Base-by-base conservation (phyloP, 345 rosid genomes). In the Bruguiera gymnorhiza region DNA sequence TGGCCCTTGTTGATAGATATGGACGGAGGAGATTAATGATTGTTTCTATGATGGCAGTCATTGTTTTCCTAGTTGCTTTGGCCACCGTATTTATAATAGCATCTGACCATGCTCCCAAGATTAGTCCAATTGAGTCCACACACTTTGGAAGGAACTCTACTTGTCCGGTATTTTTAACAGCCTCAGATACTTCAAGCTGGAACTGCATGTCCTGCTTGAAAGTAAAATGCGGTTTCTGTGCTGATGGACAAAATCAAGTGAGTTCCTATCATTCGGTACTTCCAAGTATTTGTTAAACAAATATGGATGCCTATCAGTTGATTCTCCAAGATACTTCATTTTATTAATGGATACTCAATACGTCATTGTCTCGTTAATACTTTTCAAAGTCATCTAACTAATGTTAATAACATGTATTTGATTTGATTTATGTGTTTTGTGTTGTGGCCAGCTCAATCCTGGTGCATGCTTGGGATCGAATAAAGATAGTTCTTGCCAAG, bases 1-100 rank as follows among this genome's bases (percentile, higher is more conserved):
- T 95, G 96, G 54, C 67, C 69, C 83, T 87, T 67, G 97, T 95
- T 6, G 97, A 92, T 63, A 76, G 91, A 58, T 88, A 85, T 20
- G 99, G 99, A 18, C 84, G 99, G 80, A 80, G 92, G 71, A 86
- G 81, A 80, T 26, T 94, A 46, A 88, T 94, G 97, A 76, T 92
- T 9, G 60, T 95, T 54, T 92, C 99, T 7, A 80, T 92, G 97
- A 46, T 73, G 60, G 99, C 97, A 6, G 85, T 90, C 72, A 92
- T 88, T 6, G 0, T 70, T 56, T 88, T 87, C 79, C 92, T 90
- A 10, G 80, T 88, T 23, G 67, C 78, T 16, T 75, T 92, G 31
- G 78, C 92, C 0, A 31, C 65, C 1, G 91, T 95, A 24, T 95
- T 92, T 63, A 80, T 76, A 30, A 79, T 81, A 78, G 96, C 96